These are phyloP conservation scores for Barnettozyma botsteinii DNA, from an alignment of 805 yeast species.

Conservation along the genomic window DNA sequence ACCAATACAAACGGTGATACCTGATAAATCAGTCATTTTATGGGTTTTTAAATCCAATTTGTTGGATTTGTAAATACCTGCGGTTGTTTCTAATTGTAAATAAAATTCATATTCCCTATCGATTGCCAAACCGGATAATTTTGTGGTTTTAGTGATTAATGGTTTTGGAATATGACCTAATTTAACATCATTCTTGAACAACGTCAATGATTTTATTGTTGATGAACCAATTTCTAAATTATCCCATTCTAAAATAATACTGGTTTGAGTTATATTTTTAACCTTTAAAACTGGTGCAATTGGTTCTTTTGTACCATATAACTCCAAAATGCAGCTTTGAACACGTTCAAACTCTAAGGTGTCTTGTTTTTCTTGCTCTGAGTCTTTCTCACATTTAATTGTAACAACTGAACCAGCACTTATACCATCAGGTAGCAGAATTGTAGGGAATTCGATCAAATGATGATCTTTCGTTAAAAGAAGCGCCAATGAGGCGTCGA, in stretches of 20 bases:
- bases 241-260: constrained; percentile 95
- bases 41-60: constrained; percentile 71
- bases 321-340: constrained; percentile 66
- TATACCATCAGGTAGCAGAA: constrained; percentile 83
- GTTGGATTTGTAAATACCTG: constrained; percentile 77
- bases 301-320: constrained; percentile 74
- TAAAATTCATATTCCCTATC: constrained; percentile 79
- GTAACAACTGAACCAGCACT: constrained; percentile 89
- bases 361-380: constrained; percentile 58
- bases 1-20: constrained; percentile 88
- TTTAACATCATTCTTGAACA: constrained; percentile 66
- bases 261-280: constrained; percentile 85
- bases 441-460: constrained; percentile 93
- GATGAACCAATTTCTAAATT: constrained; percentile 79
- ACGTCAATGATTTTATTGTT: constrained; percentile 62
- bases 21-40: constrained; percentile 92
- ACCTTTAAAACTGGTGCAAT: constrained; percentile 59
- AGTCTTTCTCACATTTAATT: constrained; percentile 76
- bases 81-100: constrained; percentile 77
- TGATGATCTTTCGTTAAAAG: constrained; percentile 89
- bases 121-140: constrained; percentile 85
- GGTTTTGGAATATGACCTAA: constrained; percentile 85
- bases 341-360: constrained; percentile 49
- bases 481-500: constrained; percentile 91
- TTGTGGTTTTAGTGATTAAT: constrained; percentile 67